A percentile compares a stretch with the other conserved stretches of the same genome.
Conservation (phyloP, 805 yeast genomes). For the Wickerhamomyces hampshirensis region DNA sequence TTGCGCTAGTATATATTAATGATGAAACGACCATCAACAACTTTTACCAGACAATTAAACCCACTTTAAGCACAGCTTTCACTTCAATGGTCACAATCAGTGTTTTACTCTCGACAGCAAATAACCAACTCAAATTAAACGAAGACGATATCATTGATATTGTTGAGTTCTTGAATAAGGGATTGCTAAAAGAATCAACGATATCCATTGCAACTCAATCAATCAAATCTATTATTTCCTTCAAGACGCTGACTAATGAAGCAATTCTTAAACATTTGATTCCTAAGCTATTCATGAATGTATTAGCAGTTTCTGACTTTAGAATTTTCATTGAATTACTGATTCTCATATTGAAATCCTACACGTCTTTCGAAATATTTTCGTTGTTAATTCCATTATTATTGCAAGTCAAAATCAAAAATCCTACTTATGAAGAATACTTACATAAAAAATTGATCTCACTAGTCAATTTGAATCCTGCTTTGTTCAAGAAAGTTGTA, state of each 20-base stretch:
- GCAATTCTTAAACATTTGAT: slow-evolving; percentile 40
- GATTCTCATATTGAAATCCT: slow-evolving; percentile 14
- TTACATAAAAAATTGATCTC: slow-evolving; percentile 43
- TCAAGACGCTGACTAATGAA: slow-evolving; percentile 27
- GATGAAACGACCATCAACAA: slow-evolving; percentile 26
- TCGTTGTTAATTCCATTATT: slow-evolving; percentile 35
- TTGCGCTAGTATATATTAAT: slow-evolving; percentile 29
- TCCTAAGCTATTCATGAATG: slow-evolving; percentile 36
- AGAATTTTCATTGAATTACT: slow-evolving; percentile 29
- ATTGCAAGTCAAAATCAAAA: slow-evolving; percentile 23
- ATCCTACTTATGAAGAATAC: slow-evolving; percentile 29
- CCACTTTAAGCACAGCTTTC: slow-evolving; percentile 19
- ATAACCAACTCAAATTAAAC: slow-evolving; percentile 28
- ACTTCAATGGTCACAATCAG: slow-evolving; percentile 35
- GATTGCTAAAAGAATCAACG: slow-evolving; percentile 32
- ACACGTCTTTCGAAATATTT: slow-evolving; percentile 19
- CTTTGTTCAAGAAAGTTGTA: slow-evolving; percentile 45
- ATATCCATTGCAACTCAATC: slow-evolving; percentile 52
- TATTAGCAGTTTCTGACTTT: slow-evolving; percentile 22
- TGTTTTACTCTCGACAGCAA: slow-evolving; percentile 39
- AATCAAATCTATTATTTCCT: slow-evolving; percentile 47
- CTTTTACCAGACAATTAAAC: slow-evolving; percentile 35
- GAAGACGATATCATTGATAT: slow-evolving; percentile 34
- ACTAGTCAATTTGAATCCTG: slow-evolving; percentile 40
- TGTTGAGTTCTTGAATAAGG: slow-evolving; percentile 29